Percentiles rank a stretch among this genome's conserved stretches.
phyloP scores from a whole-genome alignment of 2,329 filamentous ascomycete genomes.

The Neobulgaria alba region DNA sequence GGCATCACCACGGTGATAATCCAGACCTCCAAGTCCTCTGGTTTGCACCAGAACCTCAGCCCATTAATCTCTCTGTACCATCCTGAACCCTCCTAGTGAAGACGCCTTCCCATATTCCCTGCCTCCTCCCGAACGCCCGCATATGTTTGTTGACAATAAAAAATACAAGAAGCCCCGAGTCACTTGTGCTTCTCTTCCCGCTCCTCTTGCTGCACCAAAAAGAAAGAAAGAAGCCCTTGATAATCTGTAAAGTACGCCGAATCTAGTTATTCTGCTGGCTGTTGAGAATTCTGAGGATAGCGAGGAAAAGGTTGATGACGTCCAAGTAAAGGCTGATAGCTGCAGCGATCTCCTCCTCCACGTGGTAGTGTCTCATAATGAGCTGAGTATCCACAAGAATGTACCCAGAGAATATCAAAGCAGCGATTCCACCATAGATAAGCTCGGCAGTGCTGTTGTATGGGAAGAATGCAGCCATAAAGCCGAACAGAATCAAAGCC shows the following conservation, averaged over 20 bases:
- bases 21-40: too few relatives aligned
- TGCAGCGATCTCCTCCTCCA: constrained; percentile 95
- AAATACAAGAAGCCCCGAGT: neutral
- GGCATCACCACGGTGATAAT: neutral
- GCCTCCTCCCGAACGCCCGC: neutral
- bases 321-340: constrained; percentile 93
- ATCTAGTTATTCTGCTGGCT: constrained; percentile 84
- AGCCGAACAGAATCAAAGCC: constrained; percentile 84
- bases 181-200: too few relatives aligned
- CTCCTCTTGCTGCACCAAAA: too few relatives aligned
- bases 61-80: neutral
- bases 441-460: constrained; percentile 75
- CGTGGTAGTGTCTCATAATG: constrained; percentile 90
- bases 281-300: constrained; percentile 92
- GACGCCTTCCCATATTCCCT: neutral
- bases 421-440: constrained; percentile 71
- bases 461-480: constrained; percentile 87
- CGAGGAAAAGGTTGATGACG: constrained; percentile 93
- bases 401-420: constrained; percentile 87
- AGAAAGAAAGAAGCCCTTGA: too few relatives aligned
- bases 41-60: neutral
- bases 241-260: neutral
- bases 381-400: constrained; percentile 95
- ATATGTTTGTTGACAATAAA: constrained; percentile 1
- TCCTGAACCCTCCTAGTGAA: neutral